Evolutionary conservation across 2,329 filamentous ascomycete genomes (phyloP), one percentile per base, ranked within the genome.

Genomic region (Botrytis squamosa): DNA sequence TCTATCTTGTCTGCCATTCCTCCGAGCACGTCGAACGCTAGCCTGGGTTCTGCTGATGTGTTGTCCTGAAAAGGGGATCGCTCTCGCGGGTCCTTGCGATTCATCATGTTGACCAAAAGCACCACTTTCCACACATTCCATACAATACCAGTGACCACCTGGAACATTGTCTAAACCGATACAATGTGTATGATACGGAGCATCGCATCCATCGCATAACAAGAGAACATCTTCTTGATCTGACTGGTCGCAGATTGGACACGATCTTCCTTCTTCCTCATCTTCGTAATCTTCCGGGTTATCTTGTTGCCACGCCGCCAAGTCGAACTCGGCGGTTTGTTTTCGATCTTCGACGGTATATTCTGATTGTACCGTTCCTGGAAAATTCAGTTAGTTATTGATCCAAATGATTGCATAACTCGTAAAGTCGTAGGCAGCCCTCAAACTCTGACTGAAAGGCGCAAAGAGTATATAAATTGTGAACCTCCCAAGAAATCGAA

Each of bases 191-290:
- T 99, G 96, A 79, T 95, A 97, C 62, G 93, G 89, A 49, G 91
- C 91, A 85, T 97, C 92, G 85, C 96, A 99, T 80, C 90, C 91
- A 82, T 98, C 94, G 84, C 96, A 99, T 75, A 97, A 89, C 77
- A 98, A 90, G 70, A 97, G 88, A 29, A 94, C 87, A 76, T 97
- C 92, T 82, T 96, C 92, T 78, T 95, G 90, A 77, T 96, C 94
- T 77, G 90, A 87, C 69, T 90, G 88, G 76, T 92, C 91, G 85
- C 96, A 99, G 69, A 98, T 88, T 69, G 93, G 92, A 82, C 96
- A 99, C 29, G 93, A 93, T 73, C 89, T 89, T 66, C 87, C 86
- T 77, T 89, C 87, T 68, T 88, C 85, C 74, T 93, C 91, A 75
- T 95, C 88, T 74, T 91, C 90, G 55, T 40, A 40, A 55, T 67